Evolutionary conservation across 2,329 filamentous ascomycete genomes (phyloP), one percentile per base, ranked within the genome.

Genomic region (Zasmidium angulare): DNA sequence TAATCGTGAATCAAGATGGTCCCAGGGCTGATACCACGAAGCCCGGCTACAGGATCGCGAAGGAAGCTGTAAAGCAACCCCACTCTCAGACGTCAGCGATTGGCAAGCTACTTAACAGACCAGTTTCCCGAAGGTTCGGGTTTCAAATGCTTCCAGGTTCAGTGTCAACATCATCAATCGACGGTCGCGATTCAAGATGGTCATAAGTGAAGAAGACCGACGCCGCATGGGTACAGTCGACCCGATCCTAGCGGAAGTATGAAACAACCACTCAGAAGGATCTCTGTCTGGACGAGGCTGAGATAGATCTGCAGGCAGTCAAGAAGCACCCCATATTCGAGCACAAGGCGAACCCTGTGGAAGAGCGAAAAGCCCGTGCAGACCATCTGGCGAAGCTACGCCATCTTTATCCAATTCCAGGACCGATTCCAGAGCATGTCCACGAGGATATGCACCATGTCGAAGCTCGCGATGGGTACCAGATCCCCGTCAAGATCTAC

Each of bases 331-430:
- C 36, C 36, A 3, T 17, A 3, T 43, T 43, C 36, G 14, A 43
- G n/a, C 36, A 43, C n/a, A 17, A 43, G 36, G n/a, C 6, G 12
- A 17, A 43, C 12, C 6, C 14, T 17, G 9, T 43, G 36, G n/a
- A 43, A 9, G 36, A 43, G n/a, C 51, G 51, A 7, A 31, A 24
- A 10, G 40, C 23, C 10, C 31, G 51, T 11, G 51, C 51, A 53
- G 19, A 31, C 22, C 51, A 67, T 46, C 58, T 67, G 14, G 52
- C 63, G n/a, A 56, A 47, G 21, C 50, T 63, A 6, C 55, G 63
- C 3, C 59, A 65, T 49, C 62, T 68, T 4, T 66, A 65, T 23
- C 62, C 65, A 0, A 66, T 68, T 2, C 64, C 66, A 21, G 66
- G 64, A 12, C 64, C 66, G 1, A 66, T 67, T 12, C 62, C 62